Percentiles rank a stretch among this genome's conserved stretches.
Conservation (phyloP, 2,329 filamentous ascomycete genomes). For the Colletotrichum higginsianum region DNA sequence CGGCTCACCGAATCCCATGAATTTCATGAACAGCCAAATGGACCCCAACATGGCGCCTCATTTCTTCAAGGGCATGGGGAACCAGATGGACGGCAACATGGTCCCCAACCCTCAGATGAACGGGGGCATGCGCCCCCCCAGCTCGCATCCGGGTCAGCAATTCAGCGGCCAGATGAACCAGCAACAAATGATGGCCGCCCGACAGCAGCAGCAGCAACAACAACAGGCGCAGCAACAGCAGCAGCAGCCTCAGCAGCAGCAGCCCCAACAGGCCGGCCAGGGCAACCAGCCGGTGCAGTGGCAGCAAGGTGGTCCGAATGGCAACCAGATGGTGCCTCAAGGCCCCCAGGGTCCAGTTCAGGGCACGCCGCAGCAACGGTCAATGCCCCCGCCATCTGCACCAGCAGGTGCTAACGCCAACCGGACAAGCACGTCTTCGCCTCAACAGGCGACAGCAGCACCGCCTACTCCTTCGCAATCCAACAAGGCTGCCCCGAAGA, state of each 20-base stretch:
- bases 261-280: constrained; percentile 50
- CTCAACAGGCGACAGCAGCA: constrained; percentile 74
- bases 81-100: constrained; percentile 69
- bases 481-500: constrained; percentile 83
- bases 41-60: constrained; percentile 73
- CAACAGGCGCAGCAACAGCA: constrained; percentile 70
- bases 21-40: constrained; percentile 75
- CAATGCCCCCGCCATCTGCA: constrained; percentile 78
- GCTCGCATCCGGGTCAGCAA: constrained; percentile 73
- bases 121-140: constrained; percentile 78
- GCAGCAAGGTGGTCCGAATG: constrained; percentile 61
- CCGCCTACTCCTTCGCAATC: constrained; percentile 83
- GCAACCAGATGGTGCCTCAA: constrained; percentile 59
- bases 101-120: constrained; percentile 70
- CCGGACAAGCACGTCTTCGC: constrained; percentile 71
- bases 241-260: constrained; percentile 56
- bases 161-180: constrained; percentile 73
- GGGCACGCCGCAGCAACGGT: constrained; percentile 80
- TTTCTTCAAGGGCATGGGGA: constrained; percentile 70
- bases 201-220: constrained; percentile 55
- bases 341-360: constrained; percentile 69
- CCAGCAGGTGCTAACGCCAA: constrained; percentile 68
- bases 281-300: constrained; percentile 64
- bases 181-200: constrained; percentile 71
- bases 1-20: constrained; percentile 75